phyloP scores from a whole-genome alignment of 2,329 filamentous ascomycete species.

The Blastomyces percursus region DNA sequence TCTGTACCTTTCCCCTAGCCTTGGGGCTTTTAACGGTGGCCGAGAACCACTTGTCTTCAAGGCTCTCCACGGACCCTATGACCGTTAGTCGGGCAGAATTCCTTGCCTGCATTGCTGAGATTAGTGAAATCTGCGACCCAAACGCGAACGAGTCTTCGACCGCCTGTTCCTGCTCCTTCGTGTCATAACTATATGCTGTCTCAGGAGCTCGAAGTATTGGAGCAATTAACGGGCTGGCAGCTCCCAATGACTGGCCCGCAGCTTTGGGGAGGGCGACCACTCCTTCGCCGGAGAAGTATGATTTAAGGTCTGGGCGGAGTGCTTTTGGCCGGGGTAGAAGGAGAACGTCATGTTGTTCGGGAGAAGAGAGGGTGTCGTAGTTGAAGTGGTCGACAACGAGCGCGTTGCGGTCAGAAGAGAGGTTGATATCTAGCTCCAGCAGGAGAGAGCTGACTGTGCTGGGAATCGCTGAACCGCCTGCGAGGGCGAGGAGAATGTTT shows the following conservation, averaged over 20 bases:
- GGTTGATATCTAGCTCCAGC: slow-evolving; percentile 74
- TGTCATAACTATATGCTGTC: slow-evolving; percentile 88
- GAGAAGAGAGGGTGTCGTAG: slow-evolving; percentile 65
- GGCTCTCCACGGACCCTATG: slow-evolving; percentile 72
- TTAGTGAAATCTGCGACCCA: slow-evolving; percentile 69
- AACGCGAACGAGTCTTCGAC: slow-evolving; percentile 77
- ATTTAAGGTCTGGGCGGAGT: slow-evolving; percentile 57
- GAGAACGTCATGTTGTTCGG: slow-evolving; percentile 80
- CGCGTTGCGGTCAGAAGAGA: slow-evolving; percentile 75
- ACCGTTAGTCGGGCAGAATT: slow-evolving; percentile 87
- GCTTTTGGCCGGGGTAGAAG: slow-evolving; percentile 59
- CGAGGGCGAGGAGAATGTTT: slow-evolving; percentile 80
- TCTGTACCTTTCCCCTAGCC: slow-evolving; percentile 47
- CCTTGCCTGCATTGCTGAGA: slow-evolving; percentile 80
- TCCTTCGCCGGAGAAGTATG: slow-evolving; percentile 61
- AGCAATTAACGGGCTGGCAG: slow-evolving; percentile 60
- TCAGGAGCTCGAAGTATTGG: slow-evolving; percentile 71
- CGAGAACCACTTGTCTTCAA: slow-evolving; percentile 82
- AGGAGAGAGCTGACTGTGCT: slow-evolving; percentile 67
- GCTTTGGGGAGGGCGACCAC: slow-evolving; percentile 71
- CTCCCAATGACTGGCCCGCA: slow-evolving; percentile 71
- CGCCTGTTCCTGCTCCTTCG: slow-evolving; percentile 64
- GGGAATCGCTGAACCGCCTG: slow-evolving; percentile 58
- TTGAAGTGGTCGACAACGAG: slow-evolving; percentile 93
- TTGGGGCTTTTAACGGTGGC: slow-evolving; percentile 55